Evolutionary conservation across 1,139 yeast species (phyloP).

Genomic region (Suhomyces chickasaworum): DNA sequence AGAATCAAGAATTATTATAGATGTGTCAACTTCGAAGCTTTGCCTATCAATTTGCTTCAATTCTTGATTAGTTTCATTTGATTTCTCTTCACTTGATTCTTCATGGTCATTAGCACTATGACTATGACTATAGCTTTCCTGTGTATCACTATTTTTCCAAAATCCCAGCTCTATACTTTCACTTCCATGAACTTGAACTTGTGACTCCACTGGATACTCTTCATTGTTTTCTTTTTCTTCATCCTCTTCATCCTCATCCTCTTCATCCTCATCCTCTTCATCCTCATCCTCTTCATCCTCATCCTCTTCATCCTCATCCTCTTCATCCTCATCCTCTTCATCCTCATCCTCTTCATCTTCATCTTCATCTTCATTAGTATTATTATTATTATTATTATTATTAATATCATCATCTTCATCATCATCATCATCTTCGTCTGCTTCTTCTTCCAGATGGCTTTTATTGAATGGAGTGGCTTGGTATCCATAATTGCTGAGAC

Average conservation of each 20-base stretch:
- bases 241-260: constrained; percentile 3
- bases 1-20: not conserved
- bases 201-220: not conserved
- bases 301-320: constrained; percentile 10
- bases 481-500: constrained; percentile 9
- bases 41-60: not conserved
- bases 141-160: no score
- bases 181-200: no score
- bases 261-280: not conserved
- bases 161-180: no score
- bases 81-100: not conserved
- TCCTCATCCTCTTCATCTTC: constrained; percentile 4
- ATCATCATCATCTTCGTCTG: constrained; percentile 1
- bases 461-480: not conserved
- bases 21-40: not conserved
- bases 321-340: constrained; percentile 11
- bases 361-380: not conserved
- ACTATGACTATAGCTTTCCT: not conserved
- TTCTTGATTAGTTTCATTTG: not conserved
- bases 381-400: no score
- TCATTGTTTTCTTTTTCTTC: constrained; percentile 4
- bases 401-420: constrained; percentile 1
- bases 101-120: not conserved
- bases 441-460: not conserved
- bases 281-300: constrained; percentile 9